Percentiles rank a stretch among this genome's conserved stretches.
These are phyloP conservation scores for Lactuca sativa DNA, from an alignment of 129 eudicot genomes.

Conservation along the genomic window DNA sequence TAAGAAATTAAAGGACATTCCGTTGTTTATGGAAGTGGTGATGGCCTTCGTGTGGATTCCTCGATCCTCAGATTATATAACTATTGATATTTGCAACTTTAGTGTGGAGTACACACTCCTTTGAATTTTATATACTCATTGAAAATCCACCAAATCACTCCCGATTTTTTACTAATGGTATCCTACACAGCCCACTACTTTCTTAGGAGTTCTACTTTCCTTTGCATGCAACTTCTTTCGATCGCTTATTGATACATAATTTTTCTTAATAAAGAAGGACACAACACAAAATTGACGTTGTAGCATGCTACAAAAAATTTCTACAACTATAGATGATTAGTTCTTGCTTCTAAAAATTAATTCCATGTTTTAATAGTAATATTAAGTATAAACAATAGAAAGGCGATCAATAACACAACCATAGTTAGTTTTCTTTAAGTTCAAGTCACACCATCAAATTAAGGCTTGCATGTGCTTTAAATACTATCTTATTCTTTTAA, in stretches of 20 bases:
- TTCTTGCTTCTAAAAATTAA: too few relatives aligned
- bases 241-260: too few relatives aligned
- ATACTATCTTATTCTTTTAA: conserved; percentile 17
- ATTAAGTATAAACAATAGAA: too few relatives aligned
- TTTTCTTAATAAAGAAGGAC: too few relatives aligned
- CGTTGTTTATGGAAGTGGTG: background rate
- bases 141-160: background rate
- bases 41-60: conserved; percentile 26
- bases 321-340: too few relatives aligned
- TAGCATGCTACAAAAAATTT: too few relatives aligned
- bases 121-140: conserved; percentile 13
- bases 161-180: background rate
- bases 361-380: too few relatives aligned
- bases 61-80: conserved; percentile 3
- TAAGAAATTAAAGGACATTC: background rate
- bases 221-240: background rate
- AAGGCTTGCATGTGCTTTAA: conserved; percentile 11
- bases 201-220: background rate
- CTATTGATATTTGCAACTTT: conserved; percentile 8
- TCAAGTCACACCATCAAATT: conserved; percentile 28
- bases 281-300: too few relatives aligned
- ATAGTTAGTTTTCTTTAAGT: conserved; percentile 4
- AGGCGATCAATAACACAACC: too few relatives aligned
- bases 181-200: conserved; percentile 27
- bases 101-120: conserved; percentile 36